Evolutionary conservation across 805 yeast species (phyloP), one percentile per base, ranked within the genome.

Genomic region (Candida qinlingensis): DNA sequence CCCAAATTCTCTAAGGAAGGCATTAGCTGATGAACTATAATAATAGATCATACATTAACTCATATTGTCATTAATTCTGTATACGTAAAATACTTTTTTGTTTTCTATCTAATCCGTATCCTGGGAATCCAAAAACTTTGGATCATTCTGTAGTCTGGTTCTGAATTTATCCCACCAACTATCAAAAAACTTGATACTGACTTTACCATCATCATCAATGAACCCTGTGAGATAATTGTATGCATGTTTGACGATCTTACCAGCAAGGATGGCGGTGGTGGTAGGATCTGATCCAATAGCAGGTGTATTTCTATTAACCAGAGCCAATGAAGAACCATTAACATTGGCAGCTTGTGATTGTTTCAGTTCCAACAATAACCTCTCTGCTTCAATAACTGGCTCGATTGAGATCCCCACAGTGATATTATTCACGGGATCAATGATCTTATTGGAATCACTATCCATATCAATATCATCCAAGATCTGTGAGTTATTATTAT

Each of bases 141-240:
- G 97, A 62, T 92, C 95, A 52, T 85, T 86, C 9, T 79, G 75
- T 50, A 94, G 59, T 60, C 85, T 83, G 6, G 77, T 67, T 64
- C 79, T 87, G 68, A 94, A 92, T 66, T 89, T 91, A 54, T 77
- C 83, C 99, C 99, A 88, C 99, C 99, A 92, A 38, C 78, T 84
- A 62, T 92, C 95, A 59, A 92, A 92, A 39, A 81, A 85, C 60
- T 84, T 87, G 61, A 92, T 87, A 4, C 91, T 85, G 3, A 92
- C 97, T 56, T 81, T 87, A 3, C 96, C 96, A 26, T 77, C 72
- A 5, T 70, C 64, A 60, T 89, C 96, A 7, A 89, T 77, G 63
- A 91, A 92, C n/a, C 97, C 87, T 2, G 95, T 81, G 43, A 92
- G 67, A 63, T 79, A 94, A 62, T 94, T 91, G 68, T 92, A 94